Evolutionary conservation across 495 filamentous ascomycete species (phyloP).

Genomic region (Hyaloscypha variabilis): DNA sequence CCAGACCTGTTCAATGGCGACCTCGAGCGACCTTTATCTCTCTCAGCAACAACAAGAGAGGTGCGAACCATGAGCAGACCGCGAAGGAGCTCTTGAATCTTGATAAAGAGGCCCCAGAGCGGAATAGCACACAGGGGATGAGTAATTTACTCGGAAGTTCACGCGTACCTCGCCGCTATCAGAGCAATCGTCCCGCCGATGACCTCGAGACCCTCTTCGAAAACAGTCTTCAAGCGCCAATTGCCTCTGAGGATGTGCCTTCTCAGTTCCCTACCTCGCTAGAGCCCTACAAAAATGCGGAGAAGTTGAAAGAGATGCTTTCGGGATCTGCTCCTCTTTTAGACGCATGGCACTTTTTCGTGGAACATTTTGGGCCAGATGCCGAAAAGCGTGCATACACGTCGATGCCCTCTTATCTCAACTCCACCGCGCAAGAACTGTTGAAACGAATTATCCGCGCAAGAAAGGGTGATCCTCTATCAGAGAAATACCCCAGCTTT

Average conservation of each 20-base stretch:
- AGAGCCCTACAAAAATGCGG: constrained; percentile 34
- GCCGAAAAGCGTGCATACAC: not conserved
- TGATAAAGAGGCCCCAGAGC: constrained; percentile 1
- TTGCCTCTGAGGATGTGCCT: not conserved
- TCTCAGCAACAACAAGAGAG: constrained; percentile 19
- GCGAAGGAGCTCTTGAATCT: constrained; percentile 11
- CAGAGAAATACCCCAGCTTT: constrained; percentile 38
- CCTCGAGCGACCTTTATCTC: constrained; percentile 32
- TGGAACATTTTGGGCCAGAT: constrained; percentile 33
- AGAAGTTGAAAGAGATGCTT: constrained; percentile 41
- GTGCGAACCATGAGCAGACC: constrained; percentile 14
- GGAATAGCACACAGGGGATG: constrained; percentile 5
- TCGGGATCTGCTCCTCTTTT: constrained; percentile 23
- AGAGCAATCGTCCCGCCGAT: constrained; percentile 11
- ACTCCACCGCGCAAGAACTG: constrained; percentile 22
- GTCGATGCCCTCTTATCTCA: constrained; percentile 16
- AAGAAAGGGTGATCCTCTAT: constrained; percentile 39
- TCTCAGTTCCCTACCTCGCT: constrained; percentile 10
- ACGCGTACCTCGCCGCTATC: not conserved
- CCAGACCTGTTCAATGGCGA: constrained; percentile 17
- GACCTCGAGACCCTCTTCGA: constrained; percentile 31
- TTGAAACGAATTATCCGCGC: constrained; percentile 34
- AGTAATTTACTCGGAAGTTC: not conserved
- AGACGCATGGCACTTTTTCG: constrained; percentile 44
- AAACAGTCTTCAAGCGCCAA: constrained; percentile 14